Conservation (phyloP, 108 stramenopile genomes). For the Pseudonitzschia delicatissima region DNA sequence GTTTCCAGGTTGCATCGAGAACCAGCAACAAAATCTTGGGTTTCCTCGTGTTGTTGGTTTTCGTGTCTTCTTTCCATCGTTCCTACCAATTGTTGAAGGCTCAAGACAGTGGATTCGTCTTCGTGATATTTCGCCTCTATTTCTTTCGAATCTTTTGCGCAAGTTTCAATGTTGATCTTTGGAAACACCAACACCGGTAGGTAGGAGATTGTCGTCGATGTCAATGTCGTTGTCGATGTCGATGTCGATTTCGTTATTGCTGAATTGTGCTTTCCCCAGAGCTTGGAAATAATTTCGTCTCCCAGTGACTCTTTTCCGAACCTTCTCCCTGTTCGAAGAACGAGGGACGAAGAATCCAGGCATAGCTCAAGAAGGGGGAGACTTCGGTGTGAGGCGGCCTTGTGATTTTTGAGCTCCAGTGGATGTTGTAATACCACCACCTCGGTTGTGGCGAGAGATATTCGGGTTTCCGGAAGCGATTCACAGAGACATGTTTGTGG, state of each 20-base stretch:
- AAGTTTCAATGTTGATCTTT: background rate
- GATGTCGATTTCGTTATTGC: background rate
- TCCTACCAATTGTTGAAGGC: background rate
- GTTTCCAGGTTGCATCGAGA: slow-evolving; percentile 83
- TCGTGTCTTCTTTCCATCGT: background rate
- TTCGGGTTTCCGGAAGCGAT: slow-evolving; percentile 38
- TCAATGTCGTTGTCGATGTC: background rate
- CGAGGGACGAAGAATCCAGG: slow-evolving; percentile 16
- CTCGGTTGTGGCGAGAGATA: slow-evolving; percentile 36
- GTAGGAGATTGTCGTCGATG: background rate
- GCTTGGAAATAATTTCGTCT: background rate
- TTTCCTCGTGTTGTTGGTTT: background rate
- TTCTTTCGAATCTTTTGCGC: slow-evolving; percentile 20
- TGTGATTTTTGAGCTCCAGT: slow-evolving; percentile 52
- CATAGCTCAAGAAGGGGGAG: slow-evolving; percentile 68
- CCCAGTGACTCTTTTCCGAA: slow-evolving; percentile 31
- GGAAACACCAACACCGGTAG: slow-evolving; percentile 30
- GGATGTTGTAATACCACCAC: slow-evolving; percentile 74
- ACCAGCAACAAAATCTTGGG: slow-evolving; percentile 44
- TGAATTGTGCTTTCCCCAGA: background rate
- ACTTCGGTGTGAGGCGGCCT: slow-evolving; percentile 45
- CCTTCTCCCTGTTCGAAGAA: slow-evolving; percentile 30
- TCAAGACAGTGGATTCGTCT: background rate
- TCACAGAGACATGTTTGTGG: slow-evolving; percentile 59
- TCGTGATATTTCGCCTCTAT: slow-evolving; percentile 10